phyloP scores from a whole-genome alignment of 1,284 basidiomycete genomes.

The Puccinia novopanici region DNA sequence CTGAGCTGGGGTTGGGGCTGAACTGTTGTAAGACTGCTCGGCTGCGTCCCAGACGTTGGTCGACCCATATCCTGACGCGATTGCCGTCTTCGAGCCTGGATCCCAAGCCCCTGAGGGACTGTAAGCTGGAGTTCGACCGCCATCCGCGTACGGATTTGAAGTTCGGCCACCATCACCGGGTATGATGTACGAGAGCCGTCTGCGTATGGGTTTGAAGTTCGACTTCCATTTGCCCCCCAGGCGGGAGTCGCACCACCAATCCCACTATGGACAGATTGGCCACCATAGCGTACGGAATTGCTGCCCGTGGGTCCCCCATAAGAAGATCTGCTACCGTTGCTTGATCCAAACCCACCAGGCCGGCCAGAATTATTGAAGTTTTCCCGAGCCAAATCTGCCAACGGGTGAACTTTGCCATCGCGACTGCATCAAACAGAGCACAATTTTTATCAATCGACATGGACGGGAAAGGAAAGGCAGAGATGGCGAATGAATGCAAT shows the following conservation, averaged over 20 bases:
- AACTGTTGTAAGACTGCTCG: constrained; percentile 50
- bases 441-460: not conserved
- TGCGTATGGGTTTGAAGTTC: constrained; percentile 64
- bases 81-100: constrained; percentile 58
- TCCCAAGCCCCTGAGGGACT: constrained; percentile 59
- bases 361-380: constrained; percentile 51
- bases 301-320: constrained; percentile 52
- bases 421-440: constrained; percentile 50
- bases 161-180: constrained; percentile 66
- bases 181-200: constrained; percentile 69
- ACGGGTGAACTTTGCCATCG: constrained; percentile 63
- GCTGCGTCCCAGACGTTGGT: constrained; percentile 52
- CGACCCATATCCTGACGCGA: constrained; percentile 51
- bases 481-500: constrained; percentile 58
- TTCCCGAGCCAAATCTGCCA: constrained; percentile 58
- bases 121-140: constrained; percentile 59
- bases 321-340: constrained; percentile 51
- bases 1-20: constrained; percentile 50
- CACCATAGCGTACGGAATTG: constrained; percentile 51
- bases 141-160: constrained; percentile 71
- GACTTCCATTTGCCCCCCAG: constrained; percentile 52
- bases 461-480: not conserved
- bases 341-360: constrained; percentile 54
- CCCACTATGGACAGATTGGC: constrained; percentile 47
- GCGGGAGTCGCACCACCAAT: constrained; percentile 53